Evolutionary conservation across 1,284 basidiomycete species (phyloP).

Genomic region (Fomitopsis pinicola): DNA sequence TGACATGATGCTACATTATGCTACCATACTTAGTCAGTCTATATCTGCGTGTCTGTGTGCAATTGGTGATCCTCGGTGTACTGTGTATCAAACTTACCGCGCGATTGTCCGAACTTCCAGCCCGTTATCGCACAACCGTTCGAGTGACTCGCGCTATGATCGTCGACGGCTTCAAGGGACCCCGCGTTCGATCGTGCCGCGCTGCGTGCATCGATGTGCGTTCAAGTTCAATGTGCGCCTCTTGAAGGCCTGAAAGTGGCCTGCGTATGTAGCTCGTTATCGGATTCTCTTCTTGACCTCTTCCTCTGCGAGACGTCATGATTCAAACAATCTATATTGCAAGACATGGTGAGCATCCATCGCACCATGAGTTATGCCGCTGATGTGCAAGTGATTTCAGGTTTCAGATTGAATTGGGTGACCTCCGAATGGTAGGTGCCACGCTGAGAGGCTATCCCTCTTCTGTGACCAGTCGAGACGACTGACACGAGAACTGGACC

Average conservation of each 20-base stretch:
- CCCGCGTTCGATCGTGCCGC: not conserved
- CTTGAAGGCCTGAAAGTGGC: too few species aligned
- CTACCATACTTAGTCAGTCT: slow-evolving; percentile 24
- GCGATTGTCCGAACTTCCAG: not conserved
- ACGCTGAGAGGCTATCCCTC: not conserved
- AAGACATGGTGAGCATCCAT: slow-evolving; percentile 61
- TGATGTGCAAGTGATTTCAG: slow-evolving; percentile 30
- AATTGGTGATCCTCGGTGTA: slow-evolving; percentile 1
- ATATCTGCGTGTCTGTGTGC: slow-evolving; percentile 14
- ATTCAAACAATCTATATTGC: slow-evolving; percentile 77
- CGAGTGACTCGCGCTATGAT: not conserved
- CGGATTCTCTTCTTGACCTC: not conserved
- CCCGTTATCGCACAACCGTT: not conserved
- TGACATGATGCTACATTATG: slow-evolving; percentile 22
- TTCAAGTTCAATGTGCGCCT: not conserved
- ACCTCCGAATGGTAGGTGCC: slow-evolving; percentile 53
- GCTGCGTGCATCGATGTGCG: not conserved
- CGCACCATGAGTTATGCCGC: not conserved
- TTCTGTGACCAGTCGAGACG: not conserved
- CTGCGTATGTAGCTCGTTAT: too few species aligned
- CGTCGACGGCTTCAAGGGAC: not conserved
- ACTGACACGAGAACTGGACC: not conserved
- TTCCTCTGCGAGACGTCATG: slow-evolving; percentile 11
- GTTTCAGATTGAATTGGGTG: slow-evolving; percentile 73
- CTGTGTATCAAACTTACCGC: not conserved